Evolutionary conservation across 352 stramenopile genomes (phyloP).

Genomic region (Stephanocyclus meneghinianus): DNA sequence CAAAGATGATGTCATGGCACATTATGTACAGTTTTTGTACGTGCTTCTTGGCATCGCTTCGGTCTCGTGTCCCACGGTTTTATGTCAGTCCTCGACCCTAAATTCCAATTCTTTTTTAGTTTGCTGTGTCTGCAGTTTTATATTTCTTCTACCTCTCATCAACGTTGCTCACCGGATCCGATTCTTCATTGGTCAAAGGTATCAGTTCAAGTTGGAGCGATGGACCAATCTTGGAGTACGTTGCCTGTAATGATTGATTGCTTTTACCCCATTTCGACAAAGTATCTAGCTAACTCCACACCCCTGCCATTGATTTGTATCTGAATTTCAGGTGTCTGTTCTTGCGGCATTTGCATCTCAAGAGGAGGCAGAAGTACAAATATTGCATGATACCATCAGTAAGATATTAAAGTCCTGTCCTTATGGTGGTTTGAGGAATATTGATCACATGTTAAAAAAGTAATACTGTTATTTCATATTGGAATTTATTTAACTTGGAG

Average conservation of each 20-base stretch:
- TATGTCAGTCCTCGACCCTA: conserved; percentile 39
- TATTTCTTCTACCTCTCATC: neutral
- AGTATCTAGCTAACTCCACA: neutral
- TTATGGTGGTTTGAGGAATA: conserved; percentile 46
- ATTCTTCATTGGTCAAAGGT: conserved; percentile 9
- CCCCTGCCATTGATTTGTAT: neutral
- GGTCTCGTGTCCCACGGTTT: conserved; percentile 34
- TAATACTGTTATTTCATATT: neutral
- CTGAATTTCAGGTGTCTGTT: conserved; percentile 40
- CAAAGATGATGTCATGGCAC: conserved; percentile 22
- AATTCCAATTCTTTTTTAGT: conserved; percentile 15
- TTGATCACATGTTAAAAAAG: conserved; percentile 58
- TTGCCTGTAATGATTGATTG: neutral
- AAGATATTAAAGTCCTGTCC: conserved; percentile 52
- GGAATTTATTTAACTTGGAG: too few species aligned
- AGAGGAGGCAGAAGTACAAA: conserved; percentile 44
- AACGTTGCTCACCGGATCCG: neutral
- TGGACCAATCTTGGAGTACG: conserved; percentile 70
- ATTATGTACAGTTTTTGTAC: conserved; percentile 47
- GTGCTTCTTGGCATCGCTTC: conserved; percentile 30
- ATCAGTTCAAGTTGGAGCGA: conserved; percentile 82
- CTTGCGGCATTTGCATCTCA: conserved; percentile 76
- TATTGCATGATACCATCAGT: conserved; percentile 47
- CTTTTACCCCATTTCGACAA: neutral
- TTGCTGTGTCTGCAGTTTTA: neutral